Evolutionary conservation across 345 rosid species (phyloP).

Genomic region (Citrus trifoliata): DNA sequence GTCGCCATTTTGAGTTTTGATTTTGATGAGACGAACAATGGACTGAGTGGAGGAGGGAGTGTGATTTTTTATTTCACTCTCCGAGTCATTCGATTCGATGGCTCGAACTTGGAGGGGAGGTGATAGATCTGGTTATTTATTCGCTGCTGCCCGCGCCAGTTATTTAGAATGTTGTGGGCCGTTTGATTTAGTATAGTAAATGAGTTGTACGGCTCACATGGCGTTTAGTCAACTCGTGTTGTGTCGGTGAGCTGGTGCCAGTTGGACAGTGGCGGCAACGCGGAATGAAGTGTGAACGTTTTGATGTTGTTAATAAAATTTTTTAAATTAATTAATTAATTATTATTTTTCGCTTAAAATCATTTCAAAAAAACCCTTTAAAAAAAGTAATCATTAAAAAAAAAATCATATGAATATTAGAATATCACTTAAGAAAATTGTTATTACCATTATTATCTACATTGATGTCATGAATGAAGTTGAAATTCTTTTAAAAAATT

Average conservation of each 20-base stretch:
- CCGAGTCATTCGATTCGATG: neutral
- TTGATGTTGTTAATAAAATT: too few species aligned
- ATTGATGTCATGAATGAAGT: too few species aligned
- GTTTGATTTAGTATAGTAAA: neutral
- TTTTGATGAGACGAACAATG: neutral
- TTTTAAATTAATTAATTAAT: too few species aligned
- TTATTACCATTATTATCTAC: too few species aligned
- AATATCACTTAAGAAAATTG: too few species aligned
- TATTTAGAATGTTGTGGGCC: neutral
- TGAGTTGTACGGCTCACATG: neutral
- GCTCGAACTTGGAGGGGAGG: neutral
- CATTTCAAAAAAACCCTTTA: too few species aligned
- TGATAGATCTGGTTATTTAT: neutral
- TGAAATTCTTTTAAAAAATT: too few species aligned
- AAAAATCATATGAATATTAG: too few species aligned
- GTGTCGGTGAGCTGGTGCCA: slow-evolving; percentile 23
- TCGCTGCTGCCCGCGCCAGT: neutral
- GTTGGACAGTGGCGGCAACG: slow-evolving; percentile 15
- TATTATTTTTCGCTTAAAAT: neutral
- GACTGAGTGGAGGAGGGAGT: neutral
- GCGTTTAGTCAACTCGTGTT: neutral
- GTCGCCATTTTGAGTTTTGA: neutral
- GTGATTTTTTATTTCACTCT: neutral
- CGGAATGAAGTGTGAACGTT: slow-evolving; percentile 3
- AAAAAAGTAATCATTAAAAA: too few species aligned